These are phyloP conservation scores for Globisporangium abappressorium DNA, from an alignment of 352 stramenopile genomes.

Conservation along the genomic window DNA sequence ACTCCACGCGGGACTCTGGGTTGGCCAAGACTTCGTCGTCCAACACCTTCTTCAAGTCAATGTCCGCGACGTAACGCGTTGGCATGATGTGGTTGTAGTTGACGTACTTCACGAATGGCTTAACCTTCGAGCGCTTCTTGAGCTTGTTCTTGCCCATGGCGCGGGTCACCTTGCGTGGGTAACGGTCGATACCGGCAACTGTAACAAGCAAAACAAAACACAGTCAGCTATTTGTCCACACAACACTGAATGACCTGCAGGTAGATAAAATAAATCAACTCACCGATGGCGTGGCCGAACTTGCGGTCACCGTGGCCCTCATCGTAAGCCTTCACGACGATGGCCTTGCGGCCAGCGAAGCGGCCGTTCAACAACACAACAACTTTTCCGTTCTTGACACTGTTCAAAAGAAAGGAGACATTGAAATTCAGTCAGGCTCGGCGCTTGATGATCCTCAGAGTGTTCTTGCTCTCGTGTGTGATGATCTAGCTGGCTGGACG, in stretches of 20 bases:
- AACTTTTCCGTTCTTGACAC: constrained; percentile 98
- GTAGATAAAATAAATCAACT: neutral
- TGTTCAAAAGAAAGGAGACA: constrained; percentile 27
- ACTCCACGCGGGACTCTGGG: constrained; percentile 85
- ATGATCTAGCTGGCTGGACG: neutral
- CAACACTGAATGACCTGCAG: neutral
- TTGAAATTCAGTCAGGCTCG: constrained; percentile 12
- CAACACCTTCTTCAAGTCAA: constrained; percentile 99
- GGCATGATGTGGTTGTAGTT: constrained; percentile 99
- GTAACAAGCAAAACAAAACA: neutral
- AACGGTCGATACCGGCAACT: constrained; percentile 95
- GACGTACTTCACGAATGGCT: constrained; percentile 99
- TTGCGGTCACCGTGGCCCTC: constrained; percentile 95
- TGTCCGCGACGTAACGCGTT: constrained; percentile 98
- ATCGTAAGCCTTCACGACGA: constrained; percentile 99
- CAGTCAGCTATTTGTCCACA: neutral
- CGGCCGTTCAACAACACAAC: constrained; percentile 98
- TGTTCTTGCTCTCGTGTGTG: neutral
- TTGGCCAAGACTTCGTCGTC: constrained; percentile 87
- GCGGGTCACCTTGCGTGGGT: constrained; percentile 97
- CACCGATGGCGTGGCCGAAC: constrained; percentile 96
- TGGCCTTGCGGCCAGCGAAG: constrained; percentile 98
- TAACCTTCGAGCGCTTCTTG: constrained; percentile 97
- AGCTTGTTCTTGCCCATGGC: constrained; percentile 97
- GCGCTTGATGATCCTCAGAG: neutral